Conservation (phyloP, 192 early-diverging fungal species). For the Coemansia sp. region DNA sequence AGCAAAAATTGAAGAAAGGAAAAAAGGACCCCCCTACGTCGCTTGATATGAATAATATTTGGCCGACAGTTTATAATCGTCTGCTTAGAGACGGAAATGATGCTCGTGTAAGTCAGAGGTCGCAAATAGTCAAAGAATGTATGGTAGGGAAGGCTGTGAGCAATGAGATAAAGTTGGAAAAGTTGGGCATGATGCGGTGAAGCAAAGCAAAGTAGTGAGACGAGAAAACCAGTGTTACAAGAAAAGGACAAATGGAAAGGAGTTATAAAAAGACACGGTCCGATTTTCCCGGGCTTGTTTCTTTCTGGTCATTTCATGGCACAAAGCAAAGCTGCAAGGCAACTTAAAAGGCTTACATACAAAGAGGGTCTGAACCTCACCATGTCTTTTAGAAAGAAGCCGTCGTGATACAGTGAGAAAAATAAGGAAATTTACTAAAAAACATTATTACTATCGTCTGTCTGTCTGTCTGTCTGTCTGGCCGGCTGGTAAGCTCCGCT, state of each 20-base stretch:
- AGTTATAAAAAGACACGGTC: not conserved
- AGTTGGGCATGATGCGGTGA: no score
- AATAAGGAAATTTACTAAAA: no score
- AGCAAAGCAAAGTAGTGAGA: no score
- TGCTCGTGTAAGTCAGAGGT: not conserved
- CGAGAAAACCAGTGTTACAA: not conserved
- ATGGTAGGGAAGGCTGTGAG: not conserved
- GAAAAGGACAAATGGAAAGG: not conserved
- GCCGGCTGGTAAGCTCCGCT: no score
- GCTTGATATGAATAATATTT: not conserved
- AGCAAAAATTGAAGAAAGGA: not conserved
- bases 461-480: no score
- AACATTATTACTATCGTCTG: no score
- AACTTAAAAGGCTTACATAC: not conserved
- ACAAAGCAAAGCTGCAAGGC: not conserved
- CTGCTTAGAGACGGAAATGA: not conserved
- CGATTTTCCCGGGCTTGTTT: not conserved
- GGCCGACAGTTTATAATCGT: not conserved
- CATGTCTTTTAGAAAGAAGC: no score
- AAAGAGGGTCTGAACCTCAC: not conserved
- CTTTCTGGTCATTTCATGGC: not conserved
- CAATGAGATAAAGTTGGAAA: no score
- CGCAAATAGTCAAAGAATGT: not conserved
- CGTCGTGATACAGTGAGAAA: no score
- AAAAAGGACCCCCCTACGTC: not conserved